These are phyloP conservation scores for Astrothelium macrocarpum DNA, from an alignment of 495 filamentous ascomycete species.

Conservation along the genomic window DNA sequence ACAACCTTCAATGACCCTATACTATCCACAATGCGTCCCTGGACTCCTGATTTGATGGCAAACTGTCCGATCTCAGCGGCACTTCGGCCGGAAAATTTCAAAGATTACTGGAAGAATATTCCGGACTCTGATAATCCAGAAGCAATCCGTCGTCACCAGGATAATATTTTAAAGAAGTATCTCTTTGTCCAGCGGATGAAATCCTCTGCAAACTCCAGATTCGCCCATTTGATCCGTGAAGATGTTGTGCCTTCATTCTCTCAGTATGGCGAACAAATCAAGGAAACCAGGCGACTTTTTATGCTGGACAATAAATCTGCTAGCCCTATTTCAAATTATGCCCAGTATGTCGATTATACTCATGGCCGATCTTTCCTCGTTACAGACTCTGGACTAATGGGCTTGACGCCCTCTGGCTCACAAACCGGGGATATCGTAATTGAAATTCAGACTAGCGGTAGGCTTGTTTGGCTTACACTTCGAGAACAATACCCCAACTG, in stretches of 20 bases:
- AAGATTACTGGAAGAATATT: background rate
- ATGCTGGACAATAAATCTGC: background rate
- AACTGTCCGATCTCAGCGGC: background rate
- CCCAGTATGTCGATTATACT: background rate
- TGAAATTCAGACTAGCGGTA: background rate
- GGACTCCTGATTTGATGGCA: background rate
- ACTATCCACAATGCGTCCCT: background rate
- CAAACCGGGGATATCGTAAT: background rate
- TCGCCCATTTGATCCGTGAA: background rate
- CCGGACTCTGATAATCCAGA: background rate
- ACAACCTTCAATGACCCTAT: background rate
- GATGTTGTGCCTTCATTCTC: background rate
- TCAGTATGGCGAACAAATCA: background rate
- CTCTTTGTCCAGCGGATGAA: background rate
- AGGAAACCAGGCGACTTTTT: background rate
- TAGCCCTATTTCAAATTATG: background rate
- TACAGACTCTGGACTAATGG: background rate
- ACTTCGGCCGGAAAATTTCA: background rate
- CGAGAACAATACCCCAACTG: background rate
- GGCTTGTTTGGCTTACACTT: background rate
- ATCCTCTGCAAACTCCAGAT: background rate
- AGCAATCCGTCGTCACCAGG: background rate
- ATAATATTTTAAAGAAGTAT: background rate
- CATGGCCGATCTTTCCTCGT: background rate
- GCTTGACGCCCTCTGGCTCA: background rate